A percentile compares a stretch with the other conserved stretches of the same genome.
These are phyloP conservation scores for Wallacemonas sp. DNA, from an alignment of 208 protist genomes.

Conservation along the genomic window DNA sequence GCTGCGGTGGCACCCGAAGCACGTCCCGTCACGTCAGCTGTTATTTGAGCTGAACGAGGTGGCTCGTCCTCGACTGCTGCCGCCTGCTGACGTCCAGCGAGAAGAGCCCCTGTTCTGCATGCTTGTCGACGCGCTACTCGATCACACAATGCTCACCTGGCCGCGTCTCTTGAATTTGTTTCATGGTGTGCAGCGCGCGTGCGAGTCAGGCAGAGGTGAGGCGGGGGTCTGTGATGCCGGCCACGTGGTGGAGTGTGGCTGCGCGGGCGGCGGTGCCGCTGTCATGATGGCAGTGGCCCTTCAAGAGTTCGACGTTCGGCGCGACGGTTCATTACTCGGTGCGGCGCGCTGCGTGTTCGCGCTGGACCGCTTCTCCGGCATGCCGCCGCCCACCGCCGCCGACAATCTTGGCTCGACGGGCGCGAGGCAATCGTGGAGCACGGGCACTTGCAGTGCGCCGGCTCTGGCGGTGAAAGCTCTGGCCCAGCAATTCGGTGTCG, in stretches of 20 bases:
- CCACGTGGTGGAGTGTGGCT: slow-evolving; percentile 75
- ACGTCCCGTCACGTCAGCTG: slow-evolving; percentile 27
- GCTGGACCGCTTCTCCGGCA: slow-evolving; percentile 71
- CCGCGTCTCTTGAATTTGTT: slow-evolving; percentile 62
- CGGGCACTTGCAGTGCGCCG: slow-evolving; percentile 57
- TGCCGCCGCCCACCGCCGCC: slow-evolving; percentile 47
- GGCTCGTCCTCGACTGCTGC: slow-evolving; percentile 35
- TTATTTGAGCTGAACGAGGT: slow-evolving; percentile 49
- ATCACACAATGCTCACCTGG: slow-evolving; percentile 84
- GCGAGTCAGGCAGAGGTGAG: neutral
- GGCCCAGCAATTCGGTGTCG: slow-evolving; percentile 58
- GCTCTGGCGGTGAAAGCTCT: slow-evolving; percentile 36
- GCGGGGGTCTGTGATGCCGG: no score
- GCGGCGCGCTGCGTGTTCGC: slow-evolving; percentile 43
- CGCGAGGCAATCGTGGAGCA: slow-evolving; percentile 43
- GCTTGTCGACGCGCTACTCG: slow-evolving; percentile 63
- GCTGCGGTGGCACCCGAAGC: slow-evolving; percentile 46
- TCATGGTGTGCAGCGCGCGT: slow-evolving; percentile 19
- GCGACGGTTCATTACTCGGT: no score
- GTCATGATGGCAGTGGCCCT: slow-evolving; percentile 68
- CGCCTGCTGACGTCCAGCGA: slow-evolving; percentile 37
- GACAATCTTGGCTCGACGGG: slow-evolving; percentile 17
- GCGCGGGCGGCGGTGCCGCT: slow-evolving; percentile 58
- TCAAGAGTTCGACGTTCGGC: slow-evolving; percentile 17
- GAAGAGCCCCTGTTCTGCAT: slow-evolving; percentile 61